Evolutionary conservation across 768 basidiomycete genomes (phyloP), one percentile per base, ranked within the genome.

Genomic region (Lentinula boryana): DNA sequence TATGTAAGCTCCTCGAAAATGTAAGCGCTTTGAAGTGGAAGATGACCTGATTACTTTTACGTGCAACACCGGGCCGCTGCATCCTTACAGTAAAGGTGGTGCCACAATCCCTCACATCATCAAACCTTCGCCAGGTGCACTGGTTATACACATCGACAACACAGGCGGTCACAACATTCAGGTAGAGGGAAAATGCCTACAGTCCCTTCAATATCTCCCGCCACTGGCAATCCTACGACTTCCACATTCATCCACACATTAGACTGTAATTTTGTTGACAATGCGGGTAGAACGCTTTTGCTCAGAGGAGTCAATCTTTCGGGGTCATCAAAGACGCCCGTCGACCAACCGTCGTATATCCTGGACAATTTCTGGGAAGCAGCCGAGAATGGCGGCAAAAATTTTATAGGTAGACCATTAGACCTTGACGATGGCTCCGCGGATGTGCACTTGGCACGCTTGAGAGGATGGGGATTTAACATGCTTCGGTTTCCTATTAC

Each of bases 251-350:
- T 89, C 55, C 88, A 88, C 74, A 92, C 91, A 32, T 71, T 82
- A 15, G 75, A 82, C 56, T 83, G 81, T 65, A 80, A 83, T 56
- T 93, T 93, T 67, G 83, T 92, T 68, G 91, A 93, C 72, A 79
- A 79, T 58, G 71, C 77, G 56, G 89, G 92, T 21, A 84, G 93
- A 50, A 88, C 88, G 0, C 72, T 96, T 18, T 77, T 98, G 15
- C 78, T 99, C 0, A 85, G 96, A 57, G 97, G 97, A n/a, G 91
- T 98, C 48, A 99, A 99, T 71, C 83, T 98, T 50, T 89, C 92
- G 12, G 93, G 93, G 7, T 86, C 93, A 1, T 84, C 88, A 51
- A 99, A 99, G 69, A 86, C 89, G 0, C 95, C 96, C 0, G 69
- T 85, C 0, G 84, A 79, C 51, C 80, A 84, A 60, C 91, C 86